A percentile compares a stretch with the other conserved stretches of the same genome.
Conservation (phyloP, 805 yeast genomes). For the Wilhelminamyces savonicus region DNA sequence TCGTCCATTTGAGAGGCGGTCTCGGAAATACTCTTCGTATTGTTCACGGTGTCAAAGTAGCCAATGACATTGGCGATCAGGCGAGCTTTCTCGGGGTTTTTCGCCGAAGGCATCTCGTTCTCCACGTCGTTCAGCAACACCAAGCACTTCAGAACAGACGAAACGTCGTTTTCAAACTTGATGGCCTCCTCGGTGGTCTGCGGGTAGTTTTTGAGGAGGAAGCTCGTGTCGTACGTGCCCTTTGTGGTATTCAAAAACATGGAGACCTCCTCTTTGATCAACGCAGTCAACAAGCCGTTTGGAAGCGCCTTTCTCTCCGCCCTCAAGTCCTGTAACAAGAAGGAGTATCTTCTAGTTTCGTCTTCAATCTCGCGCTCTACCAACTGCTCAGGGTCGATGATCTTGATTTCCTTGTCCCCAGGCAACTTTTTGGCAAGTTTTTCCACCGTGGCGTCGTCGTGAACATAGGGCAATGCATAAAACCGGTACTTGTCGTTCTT, state of each 20-base stretch:
- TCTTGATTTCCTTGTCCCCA: constrained; percentile 20
- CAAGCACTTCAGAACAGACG: constrained; percentile 39
- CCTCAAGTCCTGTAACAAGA: constrained; percentile 43
- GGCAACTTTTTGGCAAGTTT: constrained; percentile 10
- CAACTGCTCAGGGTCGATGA: constrained; percentile 47
- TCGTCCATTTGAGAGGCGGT: no score
- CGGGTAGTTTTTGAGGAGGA: constrained; percentile 55
- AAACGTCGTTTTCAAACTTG: constrained; percentile 66
- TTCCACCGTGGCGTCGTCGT: constrained; percentile 10
- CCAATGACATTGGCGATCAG: constrained; percentile 44
- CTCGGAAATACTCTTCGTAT: constrained; percentile 8
- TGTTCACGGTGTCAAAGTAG: constrained; percentile 64
- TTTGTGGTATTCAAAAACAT: constrained; percentile 28
- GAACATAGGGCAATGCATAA: constrained; percentile 33
- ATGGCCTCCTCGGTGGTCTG: constrained; percentile 58
- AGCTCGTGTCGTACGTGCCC: constrained; percentile 38
- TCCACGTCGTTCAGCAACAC: constrained; percentile 25
- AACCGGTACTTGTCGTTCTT: constrained; percentile 33
- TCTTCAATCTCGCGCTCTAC: constrained; percentile 40
- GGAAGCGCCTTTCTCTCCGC: constrained; percentile 23
- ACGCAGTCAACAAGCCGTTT: constrained; percentile 45
- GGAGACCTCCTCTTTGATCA: constrained; percentile 34
- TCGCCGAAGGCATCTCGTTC: constrained; percentile 11
- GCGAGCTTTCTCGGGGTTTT: constrained; percentile 14
- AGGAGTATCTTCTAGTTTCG: constrained; percentile 42